These are phyloP conservation scores for Colletotrichum orchidophilum DNA, from an alignment of 2,329 filamentous ascomycete species.

Conservation along the genomic window DNA sequence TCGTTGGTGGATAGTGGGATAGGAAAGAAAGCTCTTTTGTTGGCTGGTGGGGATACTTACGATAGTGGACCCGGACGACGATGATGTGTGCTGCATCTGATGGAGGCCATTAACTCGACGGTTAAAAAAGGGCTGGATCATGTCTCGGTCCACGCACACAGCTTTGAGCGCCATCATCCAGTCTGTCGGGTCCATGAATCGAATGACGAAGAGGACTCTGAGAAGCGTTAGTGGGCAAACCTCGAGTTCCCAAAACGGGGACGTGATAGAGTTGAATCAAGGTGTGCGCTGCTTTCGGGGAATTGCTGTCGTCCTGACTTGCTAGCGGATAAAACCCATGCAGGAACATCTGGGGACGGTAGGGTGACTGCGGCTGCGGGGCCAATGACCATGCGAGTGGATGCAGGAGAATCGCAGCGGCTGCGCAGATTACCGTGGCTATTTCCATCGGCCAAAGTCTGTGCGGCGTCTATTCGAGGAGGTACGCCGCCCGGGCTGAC, in stretches of 20 bases:
- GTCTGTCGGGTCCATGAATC: conserved; percentile 16
- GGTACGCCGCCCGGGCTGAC: conserved; percentile 1
- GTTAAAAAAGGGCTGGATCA: background rate
- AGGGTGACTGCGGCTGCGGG: conserved; percentile 22
- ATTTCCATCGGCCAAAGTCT: conserved; percentile 18
- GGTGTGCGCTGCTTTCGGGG: conserved; percentile 18
- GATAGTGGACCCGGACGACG: background rate
- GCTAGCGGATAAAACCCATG: conserved; percentile 1
- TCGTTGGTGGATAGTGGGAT: background rate
- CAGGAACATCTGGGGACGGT: background rate
- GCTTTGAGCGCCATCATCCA: conserved; percentile 22
- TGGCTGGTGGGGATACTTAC: background rate
- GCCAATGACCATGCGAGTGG: conserved; percentile 11
- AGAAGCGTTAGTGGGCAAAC: background rate
- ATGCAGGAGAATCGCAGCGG: conserved; percentile 16
- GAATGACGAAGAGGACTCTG: conserved; percentile 24
- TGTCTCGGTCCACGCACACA: conserved; percentile 21
- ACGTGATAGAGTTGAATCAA: background rate
- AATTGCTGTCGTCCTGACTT: background rate
- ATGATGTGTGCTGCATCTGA: conserved; percentile 13
- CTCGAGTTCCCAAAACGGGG: conserved; percentile 9
- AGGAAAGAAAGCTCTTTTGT: conserved; percentile 13
- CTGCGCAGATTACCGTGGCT: conserved; percentile 32
- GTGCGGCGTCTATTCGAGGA: conserved; percentile 26
- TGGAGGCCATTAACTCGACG: background rate